These are phyloP conservation scores for Castanopsis chinensis DNA, from an alignment of 306 rosid genomes.

Conservation along the genomic window DNA sequence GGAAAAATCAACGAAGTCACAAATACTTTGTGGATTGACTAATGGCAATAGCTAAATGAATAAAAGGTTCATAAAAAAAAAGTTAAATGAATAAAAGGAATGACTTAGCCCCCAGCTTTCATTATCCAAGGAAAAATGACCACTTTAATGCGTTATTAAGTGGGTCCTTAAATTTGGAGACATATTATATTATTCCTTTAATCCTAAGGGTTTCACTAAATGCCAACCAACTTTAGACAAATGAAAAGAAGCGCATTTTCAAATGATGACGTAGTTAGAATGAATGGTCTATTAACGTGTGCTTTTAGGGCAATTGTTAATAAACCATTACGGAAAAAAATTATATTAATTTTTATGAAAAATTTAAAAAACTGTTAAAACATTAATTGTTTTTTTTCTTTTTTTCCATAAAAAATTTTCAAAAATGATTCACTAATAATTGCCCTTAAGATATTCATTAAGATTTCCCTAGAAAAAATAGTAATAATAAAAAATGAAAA, in stretches of 20 bases:
- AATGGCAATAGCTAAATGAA: too few relatives aligned
- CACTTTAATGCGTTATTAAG: conserved; percentile 43
- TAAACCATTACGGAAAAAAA: accelerated
- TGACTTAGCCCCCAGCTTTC: not conserved
- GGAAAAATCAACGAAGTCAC: too few relatives aligned
- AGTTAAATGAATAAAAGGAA: too few relatives aligned
- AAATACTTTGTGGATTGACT: too few relatives aligned
- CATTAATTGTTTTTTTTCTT: too few relatives aligned
- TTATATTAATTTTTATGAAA: too few relatives aligned
- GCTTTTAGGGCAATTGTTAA: too few relatives aligned
- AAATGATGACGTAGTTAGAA: conserved; percentile 40
- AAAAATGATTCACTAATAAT: too few relatives aligned
- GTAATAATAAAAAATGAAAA: conserved; percentile 17
- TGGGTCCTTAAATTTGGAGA: conserved; percentile 32
- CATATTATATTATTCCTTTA: conserved; percentile 54
- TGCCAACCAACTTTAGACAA: conserved; percentile 52
- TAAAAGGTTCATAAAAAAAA: too few relatives aligned
- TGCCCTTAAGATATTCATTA: accelerated
- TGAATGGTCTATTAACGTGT: not conserved
- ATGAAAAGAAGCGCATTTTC: conserved; percentile 22
- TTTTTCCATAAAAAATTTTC: too few relatives aligned
- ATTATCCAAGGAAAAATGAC: not conserved
- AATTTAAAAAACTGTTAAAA: too few relatives aligned
- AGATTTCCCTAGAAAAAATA: too few relatives aligned
- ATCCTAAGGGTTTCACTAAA: conserved; percentile 52